These are phyloP conservation scores for Parmelia sp. DNA, from an alignment of 495 filamentous ascomycete species.

Conservation along the genomic window DNA sequence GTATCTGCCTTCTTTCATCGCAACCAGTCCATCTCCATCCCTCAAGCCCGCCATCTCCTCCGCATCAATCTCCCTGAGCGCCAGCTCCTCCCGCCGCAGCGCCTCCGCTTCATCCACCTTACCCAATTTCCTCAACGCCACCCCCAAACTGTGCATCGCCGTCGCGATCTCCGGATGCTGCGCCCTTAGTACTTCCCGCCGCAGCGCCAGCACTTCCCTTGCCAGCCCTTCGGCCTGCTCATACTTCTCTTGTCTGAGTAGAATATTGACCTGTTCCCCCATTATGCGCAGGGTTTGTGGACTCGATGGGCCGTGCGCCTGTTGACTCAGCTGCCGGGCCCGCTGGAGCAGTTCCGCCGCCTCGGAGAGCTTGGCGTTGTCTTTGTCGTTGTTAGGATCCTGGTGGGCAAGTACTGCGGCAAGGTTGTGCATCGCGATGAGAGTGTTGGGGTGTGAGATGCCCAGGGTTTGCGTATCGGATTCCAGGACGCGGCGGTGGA, in stretches of 20 bases:
- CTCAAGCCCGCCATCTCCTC: conserved; percentile 3
- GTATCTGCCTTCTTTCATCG: conserved; percentile 1
- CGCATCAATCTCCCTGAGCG: not conserved
- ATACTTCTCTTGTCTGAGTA: conserved; percentile 2
- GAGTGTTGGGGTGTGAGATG: not conserved
- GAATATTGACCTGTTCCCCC: not conserved
- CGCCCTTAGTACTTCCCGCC: conserved; percentile 1
- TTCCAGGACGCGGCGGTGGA: conserved; percentile 4
- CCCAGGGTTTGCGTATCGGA: not conserved
- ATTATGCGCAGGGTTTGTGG: not conserved
- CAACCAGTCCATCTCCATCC: conserved; percentile 1
- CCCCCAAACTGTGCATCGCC: not conserved
- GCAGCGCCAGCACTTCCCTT: conserved; percentile 2
- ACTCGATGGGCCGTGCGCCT: not conserved
- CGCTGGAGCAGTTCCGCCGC: conserved; percentile 2
- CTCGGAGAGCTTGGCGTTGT: conserved; percentile 5
- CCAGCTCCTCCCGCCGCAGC: conserved; percentile 5
- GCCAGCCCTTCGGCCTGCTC: conserved; percentile 1
- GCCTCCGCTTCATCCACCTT: conserved; percentile 5
- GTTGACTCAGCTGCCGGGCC: conserved; percentile 1
- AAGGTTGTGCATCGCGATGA: conserved; percentile 1
- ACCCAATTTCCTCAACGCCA: not conserved
- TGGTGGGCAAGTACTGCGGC: not conserved
- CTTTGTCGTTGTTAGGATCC: not conserved
- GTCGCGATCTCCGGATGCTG: conserved; percentile 3